Evolutionary conservation across 1,139 yeast genomes (phyloP), one percentile per base, ranked within the genome.

Genomic region (Pichiaceae sp.): DNA sequence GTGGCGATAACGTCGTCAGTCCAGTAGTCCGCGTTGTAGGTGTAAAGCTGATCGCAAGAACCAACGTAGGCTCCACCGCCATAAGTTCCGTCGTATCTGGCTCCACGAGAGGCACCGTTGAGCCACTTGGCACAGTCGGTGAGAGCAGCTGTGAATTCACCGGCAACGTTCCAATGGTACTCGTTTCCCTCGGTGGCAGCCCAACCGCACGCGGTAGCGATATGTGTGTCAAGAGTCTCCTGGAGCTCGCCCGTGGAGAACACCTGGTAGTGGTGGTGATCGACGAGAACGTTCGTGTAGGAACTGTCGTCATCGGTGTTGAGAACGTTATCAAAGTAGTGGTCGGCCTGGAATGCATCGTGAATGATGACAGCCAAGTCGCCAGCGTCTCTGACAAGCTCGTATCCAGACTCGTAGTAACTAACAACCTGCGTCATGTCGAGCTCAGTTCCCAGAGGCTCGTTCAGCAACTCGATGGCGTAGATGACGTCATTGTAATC

Each of bases 101-200:
- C 62, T 11, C 82, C 83, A 35, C 71, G 59, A 3, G 70, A 72
- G 5, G 74, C 70, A 34, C 83, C 82, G 49, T 77, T 78, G 26
- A 77, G 49, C 83, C 82, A 78, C 20, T 68, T 69, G 2, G 81
- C 70, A 55, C 84, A 77, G 48, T 78, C 85, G 0, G 83, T 86
- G 48, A 89, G 67, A 1, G 97, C 96, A 16, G 93, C 96, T 23
- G 93, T 72, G 82, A 91, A 91, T 53, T 78, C 85, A 11, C 84
- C 85, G 23, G 74, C 70, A 3, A 77, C 56, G 1, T 72, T 69
- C 37, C 71, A 68, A 42, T 74, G 79, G 39, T 60, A 65, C 12
- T 48, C 49, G 4, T 32, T 29, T 26, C 43, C 42, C 34, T 54
- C 52, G 17, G 44, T 21, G 9, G 29, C 15, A 19, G 59, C 60